These are phyloP conservation scores for Papiliotrema terrestris DNA, from an alignment of 1,284 basidiomycete species.

Conservation along the genomic window DNA sequence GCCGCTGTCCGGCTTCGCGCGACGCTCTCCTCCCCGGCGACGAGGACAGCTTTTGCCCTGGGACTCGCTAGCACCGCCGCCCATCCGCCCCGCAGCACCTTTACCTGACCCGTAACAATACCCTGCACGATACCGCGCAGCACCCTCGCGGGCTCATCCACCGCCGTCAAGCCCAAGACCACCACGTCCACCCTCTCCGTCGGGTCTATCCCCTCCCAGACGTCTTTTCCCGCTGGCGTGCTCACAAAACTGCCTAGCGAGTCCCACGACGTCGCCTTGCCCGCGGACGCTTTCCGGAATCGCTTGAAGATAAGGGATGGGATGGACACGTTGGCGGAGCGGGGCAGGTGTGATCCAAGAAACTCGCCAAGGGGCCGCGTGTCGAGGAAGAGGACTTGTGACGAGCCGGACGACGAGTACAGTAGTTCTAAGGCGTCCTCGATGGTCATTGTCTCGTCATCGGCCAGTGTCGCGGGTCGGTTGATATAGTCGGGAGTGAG, in stretches of 20 bases:
- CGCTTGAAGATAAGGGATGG: conserved; percentile 81
- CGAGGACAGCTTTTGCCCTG: conserved; percentile 12
- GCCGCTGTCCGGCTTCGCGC: not conserved
- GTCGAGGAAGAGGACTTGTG: conserved; percentile 62
- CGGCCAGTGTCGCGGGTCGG: not conserved
- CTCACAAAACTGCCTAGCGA: conserved; percentile 71
- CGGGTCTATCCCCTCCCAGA: conserved; percentile 57
- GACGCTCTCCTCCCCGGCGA: not conserved
- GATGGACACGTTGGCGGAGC: conserved; percentile 74
- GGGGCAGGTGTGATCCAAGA: conserved; percentile 59
- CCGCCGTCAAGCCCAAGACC: conserved; percentile 28
- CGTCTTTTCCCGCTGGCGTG: conserved; percentile 62
- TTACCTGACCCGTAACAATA: conserved; percentile 21
- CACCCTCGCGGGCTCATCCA: conserved; percentile 20
- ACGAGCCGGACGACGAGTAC: conserved; percentile 4
- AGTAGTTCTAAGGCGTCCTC: conserved; percentile 14
- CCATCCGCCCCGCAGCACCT: conserved; percentile 37
- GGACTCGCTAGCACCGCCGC: conserved; percentile 12
- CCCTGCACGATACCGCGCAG: conserved; percentile 20
- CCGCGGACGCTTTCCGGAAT: conserved; percentile 61
- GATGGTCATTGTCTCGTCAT: conserved; percentile 12
- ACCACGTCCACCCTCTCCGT: conserved; percentile 50
- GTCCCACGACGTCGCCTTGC: conserved; percentile 53
- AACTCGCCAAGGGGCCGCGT: conserved; percentile 67
- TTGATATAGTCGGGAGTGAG: conserved; percentile 1